phyloP scores from a whole-genome alignment of 2,329 filamentous ascomycete species.

The Scedosporium boydii region DNA sequence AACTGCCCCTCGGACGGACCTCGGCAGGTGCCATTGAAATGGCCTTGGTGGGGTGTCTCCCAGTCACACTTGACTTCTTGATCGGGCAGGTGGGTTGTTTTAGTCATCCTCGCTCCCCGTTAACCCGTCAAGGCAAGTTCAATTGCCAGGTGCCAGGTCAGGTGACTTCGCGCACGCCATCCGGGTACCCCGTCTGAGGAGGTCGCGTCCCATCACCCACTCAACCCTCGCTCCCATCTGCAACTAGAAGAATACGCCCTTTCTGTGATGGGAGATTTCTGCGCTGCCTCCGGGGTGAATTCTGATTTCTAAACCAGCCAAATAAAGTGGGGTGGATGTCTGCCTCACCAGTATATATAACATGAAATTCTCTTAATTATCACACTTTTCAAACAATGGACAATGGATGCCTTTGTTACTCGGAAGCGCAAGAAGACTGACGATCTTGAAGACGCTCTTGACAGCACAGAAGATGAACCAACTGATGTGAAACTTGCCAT shows the following conservation, averaged over 20 bases:
- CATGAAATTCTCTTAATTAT: not conserved
- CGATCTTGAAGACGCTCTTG: constrained; percentile 17
- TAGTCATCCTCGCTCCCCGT: too few relatives aligned
- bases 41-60: too few relatives aligned
- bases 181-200: too few relatives aligned
- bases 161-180: too few relatives aligned
- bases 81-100: too few relatives aligned
- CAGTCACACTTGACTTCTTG: too few relatives aligned
- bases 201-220: too few relatives aligned
- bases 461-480: constrained; percentile 53
- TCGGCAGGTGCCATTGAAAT: not conserved
- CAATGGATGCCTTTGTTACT: constrained; percentile 50
- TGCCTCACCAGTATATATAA: not conserved
- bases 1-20: not conserved
- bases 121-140: too few relatives aligned
- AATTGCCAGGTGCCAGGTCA: too few relatives aligned
- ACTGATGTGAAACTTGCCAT: constrained; percentile 87
- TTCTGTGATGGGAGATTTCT: not conserved
- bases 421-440: constrained; percentile 38
- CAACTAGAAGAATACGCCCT: not conserved
- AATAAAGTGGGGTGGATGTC: not conserved
- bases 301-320: not conserved
- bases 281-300: not conserved
- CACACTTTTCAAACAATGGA: constrained; percentile 6
- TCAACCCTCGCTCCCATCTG: too few relatives aligned